Evolutionary conservation across 2,329 filamentous ascomycete genomes (phyloP), one percentile per base, ranked within the genome.

Genomic region (Chalaropsis ovoidea): DNA sequence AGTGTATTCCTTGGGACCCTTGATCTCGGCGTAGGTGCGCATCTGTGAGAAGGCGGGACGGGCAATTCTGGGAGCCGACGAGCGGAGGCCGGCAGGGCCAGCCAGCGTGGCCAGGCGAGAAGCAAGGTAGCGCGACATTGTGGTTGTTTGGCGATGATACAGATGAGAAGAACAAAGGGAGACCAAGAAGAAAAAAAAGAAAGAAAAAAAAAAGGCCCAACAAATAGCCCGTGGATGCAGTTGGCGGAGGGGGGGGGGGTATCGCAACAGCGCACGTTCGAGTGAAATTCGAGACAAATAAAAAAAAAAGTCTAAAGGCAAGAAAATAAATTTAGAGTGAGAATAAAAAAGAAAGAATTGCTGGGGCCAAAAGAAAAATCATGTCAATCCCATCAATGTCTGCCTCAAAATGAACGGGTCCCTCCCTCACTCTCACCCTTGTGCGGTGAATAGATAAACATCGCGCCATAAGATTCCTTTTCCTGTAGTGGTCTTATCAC

Each of bases 1-100:
- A 56, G 94, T 96, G 80, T 96, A 91, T 76, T 96, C 90, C 82
- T 96, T 96, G 73, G 81, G 79, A 70, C 87, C 87, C 70, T 76
- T 75, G 69, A 76, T 76, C 65, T 83, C 80, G 71, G 82, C 81
- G 72, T 83, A 85, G 64, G 80, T 78, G 72, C 81, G 77, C 73
- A 77, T 74, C 76, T 83, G 81, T 69, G 64, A 64, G 56, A 68
- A 66, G 52, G 66, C 64, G 41, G 67, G 62, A 58, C 63, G 67
- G 22, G 64, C 64, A 61, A 64, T 41, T 67, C 66, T 65, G 39
- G 67, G 67, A 27, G 27, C 56, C 22, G 52, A 41, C n/a, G 67
- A 64, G 52, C 67, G 64, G 27, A 61, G 35, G 56, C 61, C 49
- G 52, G 56, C 43, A 63, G 64, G 64, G 41, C 64, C 61, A 24